Base-by-base conservation (phyloP, 345 rosid genomes). In the Luvunga scandens region DNA sequence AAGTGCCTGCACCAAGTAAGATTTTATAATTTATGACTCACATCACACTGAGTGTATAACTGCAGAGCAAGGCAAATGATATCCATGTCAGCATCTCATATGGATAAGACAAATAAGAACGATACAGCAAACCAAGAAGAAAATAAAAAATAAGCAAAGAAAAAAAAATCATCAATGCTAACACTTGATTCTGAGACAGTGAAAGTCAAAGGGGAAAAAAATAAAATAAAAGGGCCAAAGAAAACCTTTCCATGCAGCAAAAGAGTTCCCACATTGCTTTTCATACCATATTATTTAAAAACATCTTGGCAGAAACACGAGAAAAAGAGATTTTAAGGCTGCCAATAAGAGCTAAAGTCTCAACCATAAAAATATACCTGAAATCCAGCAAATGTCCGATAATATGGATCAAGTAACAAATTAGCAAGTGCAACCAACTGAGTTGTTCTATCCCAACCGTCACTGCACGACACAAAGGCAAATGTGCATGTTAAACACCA, bases 361-460 rank as follows among this genome's bases (percentile, higher is more conserved):
- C 7, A 50, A 50, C 70, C 61, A 33, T 30, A 67, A 77, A 33
- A 75, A 62, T 76, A 55, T 87, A 96, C 99, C 98, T 97, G 99
- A 88, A 97, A 97, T 76, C 99, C 99, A 6, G 89, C 28, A 76
- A 94, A 91, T 78, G 98, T 97, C 53, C 98, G 84, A 82, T 96
- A 94, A 83, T 92, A 96, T 80, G 99, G 99, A 83, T 94, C 99
- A 79, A 94, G 98, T 79, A 94, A 81, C 85, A 97, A 83, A 81
- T 90, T 89, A 70, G 99, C 97, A 53, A 97, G 95, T 82, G 99
- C 84, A 86, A 93, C 92, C 88, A 96, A 81, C 87, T 96, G 99
- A 68, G 92, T 90, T 76, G 99, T 97, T 91, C 99, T 90, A 85
- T 97, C 99, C 99, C 99, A 97, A 75, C 99, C 99, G 84, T 97